Percentiles rank a stretch among this genome's conserved stretches.
Conservation (phyloP, 306 rosid species). For the Vigna trinervia region DNA sequence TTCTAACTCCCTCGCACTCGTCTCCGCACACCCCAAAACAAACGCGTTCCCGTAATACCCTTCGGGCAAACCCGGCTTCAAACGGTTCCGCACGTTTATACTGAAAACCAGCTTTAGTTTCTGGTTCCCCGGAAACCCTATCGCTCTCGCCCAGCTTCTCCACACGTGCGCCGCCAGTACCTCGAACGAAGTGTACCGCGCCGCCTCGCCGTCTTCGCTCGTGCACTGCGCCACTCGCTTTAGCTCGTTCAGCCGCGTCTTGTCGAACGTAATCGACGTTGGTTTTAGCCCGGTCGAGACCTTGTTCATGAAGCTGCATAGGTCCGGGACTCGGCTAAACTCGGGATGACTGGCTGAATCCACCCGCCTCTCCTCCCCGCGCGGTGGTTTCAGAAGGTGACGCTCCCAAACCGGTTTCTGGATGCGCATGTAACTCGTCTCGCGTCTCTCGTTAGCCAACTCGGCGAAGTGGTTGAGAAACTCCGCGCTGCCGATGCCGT, state of each 20-base stretch:
- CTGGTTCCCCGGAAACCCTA: not conserved
- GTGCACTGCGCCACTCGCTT: not conserved
- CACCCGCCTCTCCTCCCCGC: not conserved
- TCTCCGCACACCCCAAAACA: conserved; percentile 19
- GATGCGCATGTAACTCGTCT: not conserved
- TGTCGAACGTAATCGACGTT: not conserved
- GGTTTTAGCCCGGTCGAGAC: not conserved
- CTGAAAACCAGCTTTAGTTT: conserved; percentile 1
- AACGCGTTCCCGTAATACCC: conserved; percentile 23
- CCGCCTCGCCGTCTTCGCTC: not conserved
- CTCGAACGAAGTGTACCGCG: not conserved
- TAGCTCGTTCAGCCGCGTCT: not conserved
- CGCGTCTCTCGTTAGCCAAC: not conserved
- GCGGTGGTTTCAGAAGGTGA: not conserved
- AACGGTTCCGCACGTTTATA: not conserved
- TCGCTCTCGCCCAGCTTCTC: conserved; percentile 4
- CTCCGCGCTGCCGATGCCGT: conserved; percentile 18
- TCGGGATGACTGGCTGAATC: not conserved
- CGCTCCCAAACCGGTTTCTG: not conserved
- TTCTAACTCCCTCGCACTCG: conserved; percentile 3
- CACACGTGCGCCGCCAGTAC: conserved; percentile 16
- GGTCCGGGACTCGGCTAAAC: not conserved
- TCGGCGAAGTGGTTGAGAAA: conserved; percentile 18
- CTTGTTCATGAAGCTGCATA: not conserved
- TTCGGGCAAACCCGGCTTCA: not conserved